Evolutionary conservation across 2,329 filamentous ascomycete genomes (phyloP), one percentile per base, ranked within the genome.

Genomic region (Botrytis byssoidea): DNA sequence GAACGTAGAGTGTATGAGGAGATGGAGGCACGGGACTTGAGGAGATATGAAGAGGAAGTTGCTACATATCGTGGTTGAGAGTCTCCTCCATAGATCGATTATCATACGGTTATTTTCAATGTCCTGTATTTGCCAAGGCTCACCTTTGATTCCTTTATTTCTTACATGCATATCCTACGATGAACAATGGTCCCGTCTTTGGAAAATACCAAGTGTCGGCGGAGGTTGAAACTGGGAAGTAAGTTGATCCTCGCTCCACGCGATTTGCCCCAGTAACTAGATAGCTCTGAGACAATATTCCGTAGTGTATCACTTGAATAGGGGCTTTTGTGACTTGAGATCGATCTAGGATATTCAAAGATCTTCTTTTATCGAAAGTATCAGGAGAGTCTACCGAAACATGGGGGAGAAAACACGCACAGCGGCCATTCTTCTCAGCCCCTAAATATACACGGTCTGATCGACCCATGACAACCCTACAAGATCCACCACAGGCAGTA

Each of bases 121-220:
- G 9, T 4, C 25, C 48, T 14, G 1, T n/a, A 1, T n/a, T n/a
- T 4, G 1, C 10, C 9, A n/a, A 14, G 48, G 3, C 10, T 51
- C 48, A 51, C 4, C 25, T n/a, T 1, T 7, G 0, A n/a, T 18
- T 6, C 14, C 14, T 29, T 32, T 2, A 29, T 18, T 18, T 29
- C 18, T 18, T 57, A 18, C 7, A 9, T 6, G n/a, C n/a, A 18
- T 32, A 1, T 29, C 5, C 14, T 18, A 9, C 6, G 7, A 29
- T 4, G n/a, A 57, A 7, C 7, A 29, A 16, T 3, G 29, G 6
- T 29, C 14, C 14, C n/a, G n/a, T 29, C 51, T 57, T 18, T 57
- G n/a, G 3, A 57, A 29, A 57, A 18, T 29, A 7, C n/a, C 51
- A 57, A 29, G 0, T 29, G 3, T 57, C 14, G 18, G 3, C 25